These are phyloP conservation scores for Aspergillus fischeri DNA, from an alignment of 2,329 filamentous ascomycete species.

Conservation along the genomic window DNA sequence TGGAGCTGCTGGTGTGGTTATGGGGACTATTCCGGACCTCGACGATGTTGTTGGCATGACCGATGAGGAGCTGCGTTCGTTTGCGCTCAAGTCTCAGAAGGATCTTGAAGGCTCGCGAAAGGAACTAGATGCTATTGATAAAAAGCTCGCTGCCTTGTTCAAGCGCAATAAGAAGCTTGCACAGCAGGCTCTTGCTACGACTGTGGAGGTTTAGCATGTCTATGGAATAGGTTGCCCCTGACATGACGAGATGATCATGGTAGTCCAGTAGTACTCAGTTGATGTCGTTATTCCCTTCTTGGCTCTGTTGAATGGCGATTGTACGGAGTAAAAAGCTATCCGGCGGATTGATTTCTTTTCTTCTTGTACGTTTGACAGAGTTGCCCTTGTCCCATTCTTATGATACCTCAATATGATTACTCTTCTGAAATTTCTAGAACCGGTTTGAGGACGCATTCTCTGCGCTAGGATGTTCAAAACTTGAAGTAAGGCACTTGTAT, in stretches of 20 bases:
- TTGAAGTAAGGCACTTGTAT: not conserved
- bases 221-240: not conserved
- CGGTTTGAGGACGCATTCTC: no score
- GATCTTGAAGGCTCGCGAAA: conserved; percentile 69
- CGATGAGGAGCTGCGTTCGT: conserved; percentile 36
- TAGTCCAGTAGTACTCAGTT: not conserved
- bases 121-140: conserved; percentile 55
- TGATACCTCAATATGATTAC: not conserved
- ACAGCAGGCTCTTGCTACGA: conserved; percentile 35
- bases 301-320: not conserved
- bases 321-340: not conserved
- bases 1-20: conserved; percentile 27
- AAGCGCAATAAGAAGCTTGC: conserved; percentile 43
- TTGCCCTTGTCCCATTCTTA: not conserved
- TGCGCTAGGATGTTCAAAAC: no score
- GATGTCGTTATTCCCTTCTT: not conserved
- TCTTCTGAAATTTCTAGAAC: not conserved
- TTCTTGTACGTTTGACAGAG: not conserved
- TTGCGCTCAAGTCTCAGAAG: conserved; percentile 44
- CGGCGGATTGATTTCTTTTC: not conserved
- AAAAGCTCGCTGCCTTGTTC: conserved; percentile 38
- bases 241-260: no score
- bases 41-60: conserved; percentile 42
- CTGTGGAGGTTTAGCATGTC: conserved; percentile 15
- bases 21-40: conserved; percentile 31